phyloP scores from a whole-genome alignment of 176 grass and related monocot species.

The Triticum urartu region DNA sequence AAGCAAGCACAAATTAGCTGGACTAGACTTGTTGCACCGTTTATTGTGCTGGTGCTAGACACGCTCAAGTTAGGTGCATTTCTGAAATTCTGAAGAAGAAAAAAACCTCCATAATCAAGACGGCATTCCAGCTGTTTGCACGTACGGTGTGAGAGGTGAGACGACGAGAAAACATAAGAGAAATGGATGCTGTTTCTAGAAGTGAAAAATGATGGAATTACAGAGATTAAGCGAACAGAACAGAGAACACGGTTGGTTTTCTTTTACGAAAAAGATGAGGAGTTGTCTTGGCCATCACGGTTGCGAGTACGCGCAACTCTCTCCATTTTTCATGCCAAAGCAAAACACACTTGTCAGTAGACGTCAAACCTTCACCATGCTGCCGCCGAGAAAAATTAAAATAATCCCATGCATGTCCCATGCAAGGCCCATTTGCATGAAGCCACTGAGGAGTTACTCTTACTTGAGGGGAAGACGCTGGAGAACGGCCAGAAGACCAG shows the following conservation, averaged over 20 bases:
- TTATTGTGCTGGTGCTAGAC: conserved; percentile 11
- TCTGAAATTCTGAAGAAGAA: not conserved
- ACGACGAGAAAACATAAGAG: not conserved
- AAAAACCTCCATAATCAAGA: not conserved
- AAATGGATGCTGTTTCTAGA: not conserved
- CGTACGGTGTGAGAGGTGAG: too few species aligned
- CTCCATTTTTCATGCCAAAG: conserved; percentile 30
- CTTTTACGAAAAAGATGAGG: not conserved
- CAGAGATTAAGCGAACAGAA: not conserved
- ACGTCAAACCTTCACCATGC: not conserved
- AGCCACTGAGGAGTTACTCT: not conserved
- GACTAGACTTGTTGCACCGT: conserved; percentile 13
- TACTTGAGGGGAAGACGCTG: conserved; percentile 42
- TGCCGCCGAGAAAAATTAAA: not conserved
- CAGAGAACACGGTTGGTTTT: conserved; percentile 21
- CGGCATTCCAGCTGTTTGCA: not conserved
- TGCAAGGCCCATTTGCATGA: not conserved
- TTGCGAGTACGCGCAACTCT: conserved; percentile 35
- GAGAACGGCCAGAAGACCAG: conserved; percentile 55
- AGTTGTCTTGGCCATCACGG: conserved; percentile 35
- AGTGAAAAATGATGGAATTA: not conserved
- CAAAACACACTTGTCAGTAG: conserved; percentile 40
- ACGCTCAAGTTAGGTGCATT: not conserved
- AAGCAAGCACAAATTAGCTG: conserved; percentile 42
- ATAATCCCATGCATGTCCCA: not conserved